These are phyloP conservation scores for Fusarium luffae DNA, from an alignment of 2,329 filamentous ascomycete species.

Conservation along the genomic window DNA sequence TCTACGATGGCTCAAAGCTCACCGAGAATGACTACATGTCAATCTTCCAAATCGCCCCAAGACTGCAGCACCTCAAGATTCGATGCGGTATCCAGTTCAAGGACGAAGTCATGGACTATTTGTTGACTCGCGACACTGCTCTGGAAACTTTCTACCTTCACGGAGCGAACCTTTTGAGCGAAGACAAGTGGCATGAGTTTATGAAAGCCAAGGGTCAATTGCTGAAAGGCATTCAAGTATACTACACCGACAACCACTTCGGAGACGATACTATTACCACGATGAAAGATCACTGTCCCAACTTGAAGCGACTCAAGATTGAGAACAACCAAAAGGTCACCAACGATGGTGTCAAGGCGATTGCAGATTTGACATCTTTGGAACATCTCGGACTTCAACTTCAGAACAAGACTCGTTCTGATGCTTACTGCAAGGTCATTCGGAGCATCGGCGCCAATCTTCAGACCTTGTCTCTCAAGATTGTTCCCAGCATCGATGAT, in stretches of 20 bases:
- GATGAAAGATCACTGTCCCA: constrained; percentile 73
- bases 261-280: constrained; percentile 73
- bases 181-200: constrained; percentile 78
- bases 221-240: constrained; percentile 78
- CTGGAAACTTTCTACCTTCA: constrained; percentile 83
- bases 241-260: constrained; percentile 86
- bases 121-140: constrained; percentile 75
- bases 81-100: constrained; percentile 94
- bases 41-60: constrained; percentile 80
- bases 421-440: constrained; percentile 71
- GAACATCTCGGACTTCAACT: constrained; percentile 81
- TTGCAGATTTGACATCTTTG: constrained; percentile 71
- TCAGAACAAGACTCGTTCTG: constrained; percentile 65
- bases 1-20: constrained; percentile 73
- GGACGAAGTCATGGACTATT: constrained; percentile 82
- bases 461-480: constrained; percentile 80
- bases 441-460: constrained; percentile 71
- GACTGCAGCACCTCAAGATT: constrained; percentile 76
- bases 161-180: constrained; percentile 84
- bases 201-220: constrained; percentile 72
- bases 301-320: constrained; percentile 80
- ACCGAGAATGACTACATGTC: constrained; percentile 79
- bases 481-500: constrained; percentile 75
- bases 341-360: constrained; percentile 70
- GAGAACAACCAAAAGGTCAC: constrained; percentile 81